phyloP scores from a whole-genome alignment of 2,329 filamentous ascomycete species.

The Venturia pyrina region DNA sequence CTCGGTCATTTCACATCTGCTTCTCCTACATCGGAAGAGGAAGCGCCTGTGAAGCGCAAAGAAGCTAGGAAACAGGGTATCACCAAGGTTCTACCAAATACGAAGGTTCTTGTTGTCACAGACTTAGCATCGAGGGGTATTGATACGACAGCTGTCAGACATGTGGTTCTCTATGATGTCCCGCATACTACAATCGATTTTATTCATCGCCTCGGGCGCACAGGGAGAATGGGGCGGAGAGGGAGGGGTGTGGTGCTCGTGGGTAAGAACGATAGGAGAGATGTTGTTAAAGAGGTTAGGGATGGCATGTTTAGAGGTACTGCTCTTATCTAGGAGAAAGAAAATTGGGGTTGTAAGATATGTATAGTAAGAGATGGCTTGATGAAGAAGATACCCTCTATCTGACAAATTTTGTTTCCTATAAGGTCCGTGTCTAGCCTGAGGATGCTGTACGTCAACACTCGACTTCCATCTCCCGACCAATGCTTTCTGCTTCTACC shows the following conservation, averaged over 20 bases:
- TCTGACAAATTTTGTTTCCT: not conserved
- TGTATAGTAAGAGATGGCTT: slow-evolving; percentile 1
- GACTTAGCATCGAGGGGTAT: slow-evolving; percentile 89
- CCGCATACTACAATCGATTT: slow-evolving; percentile 97
- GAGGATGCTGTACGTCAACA: too few relatives aligned
- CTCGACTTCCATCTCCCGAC: not conserved
- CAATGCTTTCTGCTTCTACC: not conserved
- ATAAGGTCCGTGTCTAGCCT: not conserved
- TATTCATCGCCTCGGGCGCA: slow-evolving; percentile 86
- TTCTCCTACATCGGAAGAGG: not conserved
- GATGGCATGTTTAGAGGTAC: slow-evolving; percentile 52
- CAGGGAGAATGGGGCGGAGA: slow-evolving; percentile 84
- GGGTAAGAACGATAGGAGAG: slow-evolving; percentile 77
- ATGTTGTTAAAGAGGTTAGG: slow-evolving; percentile 84
- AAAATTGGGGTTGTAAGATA: not conserved
- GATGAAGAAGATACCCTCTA: slow-evolving; percentile 2
- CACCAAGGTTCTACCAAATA: slow-evolving; percentile 54
- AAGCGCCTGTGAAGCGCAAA: not conserved
- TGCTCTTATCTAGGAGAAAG: slow-evolving; percentile 33
- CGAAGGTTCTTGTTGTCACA: slow-evolving; percentile 87
- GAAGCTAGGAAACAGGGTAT: not conserved
- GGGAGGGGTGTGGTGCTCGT: slow-evolving; percentile 85
- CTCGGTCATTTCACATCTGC: slow-evolving; percentile 12
- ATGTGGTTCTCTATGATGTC: slow-evolving; percentile 94
- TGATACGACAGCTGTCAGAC: slow-evolving; percentile 81